A percentile compares a stretch with the other conserved stretches of the same genome.
Evolutionary conservation across 2,329 filamentous ascomycete species (phyloP).

Genomic region (Diaporthe sp.): DNA sequence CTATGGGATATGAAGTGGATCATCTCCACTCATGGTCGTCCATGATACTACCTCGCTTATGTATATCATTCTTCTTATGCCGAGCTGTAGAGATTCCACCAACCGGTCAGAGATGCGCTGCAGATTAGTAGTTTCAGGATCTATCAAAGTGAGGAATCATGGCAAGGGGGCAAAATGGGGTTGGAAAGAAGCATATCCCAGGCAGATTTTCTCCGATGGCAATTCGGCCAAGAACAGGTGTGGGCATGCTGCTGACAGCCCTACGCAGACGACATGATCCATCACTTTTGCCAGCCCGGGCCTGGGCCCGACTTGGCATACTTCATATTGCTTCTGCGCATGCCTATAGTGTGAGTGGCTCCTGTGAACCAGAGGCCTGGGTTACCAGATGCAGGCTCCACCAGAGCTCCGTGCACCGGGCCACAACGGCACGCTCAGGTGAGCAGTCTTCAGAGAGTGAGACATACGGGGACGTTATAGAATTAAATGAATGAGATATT

Average conservation of each 20-base stretch:
- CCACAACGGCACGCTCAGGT: not conserved
- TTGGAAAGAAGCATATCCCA: not conserved
- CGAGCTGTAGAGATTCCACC: not conserved
- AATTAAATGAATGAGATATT: not conserved
- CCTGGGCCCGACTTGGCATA: slow-evolving; percentile 9
- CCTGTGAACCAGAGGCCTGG: not conserved
- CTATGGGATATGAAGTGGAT: not conserved
- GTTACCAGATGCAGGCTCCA: not conserved
- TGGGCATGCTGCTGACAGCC: slow-evolving; percentile 11
- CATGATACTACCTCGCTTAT: not conserved
- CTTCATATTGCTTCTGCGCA: not conserved
- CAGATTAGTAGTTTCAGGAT: not conserved
- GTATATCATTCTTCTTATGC: not conserved
- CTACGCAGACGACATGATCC: not conserved
- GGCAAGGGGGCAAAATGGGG: not conserved
- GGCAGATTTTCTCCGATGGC: not conserved
- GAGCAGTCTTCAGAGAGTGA: not conserved
- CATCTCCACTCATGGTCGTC: not conserved
- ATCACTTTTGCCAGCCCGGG: not conserved
- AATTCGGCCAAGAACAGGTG: not conserved
- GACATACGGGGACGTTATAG: slow-evolving; percentile 1
- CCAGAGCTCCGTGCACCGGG: not conserved
- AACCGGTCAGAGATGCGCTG: not conserved
- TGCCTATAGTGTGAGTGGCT: not conserved
- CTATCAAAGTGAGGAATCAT: not conserved